Percentiles rank a stretch among this genome's conserved stretches.
phyloP scores from a whole-genome alignment of 495 filamentous ascomycete species.

The Cercophora scortea region DNA sequence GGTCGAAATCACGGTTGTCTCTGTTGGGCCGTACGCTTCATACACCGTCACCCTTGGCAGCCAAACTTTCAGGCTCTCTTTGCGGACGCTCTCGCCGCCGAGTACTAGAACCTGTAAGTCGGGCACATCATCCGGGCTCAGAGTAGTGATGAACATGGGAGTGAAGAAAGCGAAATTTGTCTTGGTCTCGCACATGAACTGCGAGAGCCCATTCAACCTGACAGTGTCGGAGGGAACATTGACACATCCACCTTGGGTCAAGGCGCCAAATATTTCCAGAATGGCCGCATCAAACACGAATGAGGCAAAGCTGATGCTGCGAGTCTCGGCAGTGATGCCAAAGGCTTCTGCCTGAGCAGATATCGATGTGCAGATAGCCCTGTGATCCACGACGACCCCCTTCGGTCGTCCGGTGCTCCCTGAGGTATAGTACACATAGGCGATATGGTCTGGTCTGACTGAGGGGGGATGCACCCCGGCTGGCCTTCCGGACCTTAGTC shows the following conservation, averaged over 20 bases:
- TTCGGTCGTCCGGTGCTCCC: background rate
- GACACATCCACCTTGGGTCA: background rate
- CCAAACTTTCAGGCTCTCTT: background rate
- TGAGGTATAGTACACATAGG: background rate
- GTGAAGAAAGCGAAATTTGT: background rate
- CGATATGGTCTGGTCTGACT: no score
- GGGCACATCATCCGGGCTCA: background rate
- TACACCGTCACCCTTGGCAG: background rate
- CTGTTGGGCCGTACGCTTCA: background rate
- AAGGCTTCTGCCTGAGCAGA: background rate
- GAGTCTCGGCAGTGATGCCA: background rate
- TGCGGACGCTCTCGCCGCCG: background rate
- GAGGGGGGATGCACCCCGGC: no score
- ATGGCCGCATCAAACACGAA: background rate
- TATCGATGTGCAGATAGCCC: background rate
- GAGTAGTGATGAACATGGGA: background rate
- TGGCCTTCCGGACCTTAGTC: no score
- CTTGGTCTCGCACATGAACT: background rate
- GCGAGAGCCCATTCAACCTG: background rate
- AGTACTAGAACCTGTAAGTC: background rate
- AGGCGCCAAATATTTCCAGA: background rate
- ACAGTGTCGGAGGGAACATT: background rate
- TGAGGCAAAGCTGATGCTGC: background rate
- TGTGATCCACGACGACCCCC: background rate
- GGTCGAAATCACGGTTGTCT: background rate